A percentile compares a stretch with the other conserved stretches of the same genome.
phyloP scores from a whole-genome alignment of 352 stramenopile species.

The Globisporangium solare region DNA sequence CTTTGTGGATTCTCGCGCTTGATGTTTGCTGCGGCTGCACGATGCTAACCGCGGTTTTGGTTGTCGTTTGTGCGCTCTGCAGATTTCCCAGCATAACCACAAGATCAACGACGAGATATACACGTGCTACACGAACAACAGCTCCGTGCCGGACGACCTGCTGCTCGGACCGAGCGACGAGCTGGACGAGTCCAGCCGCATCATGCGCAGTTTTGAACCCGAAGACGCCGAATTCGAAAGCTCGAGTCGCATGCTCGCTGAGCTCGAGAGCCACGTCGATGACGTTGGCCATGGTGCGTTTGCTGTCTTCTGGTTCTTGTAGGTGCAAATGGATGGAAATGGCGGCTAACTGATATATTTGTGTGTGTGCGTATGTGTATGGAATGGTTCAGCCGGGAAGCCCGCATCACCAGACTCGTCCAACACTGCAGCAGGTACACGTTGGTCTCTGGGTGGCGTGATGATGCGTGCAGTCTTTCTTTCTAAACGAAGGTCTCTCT shows the following conservation, averaged over 20 bases:
- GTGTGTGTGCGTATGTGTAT: too few species aligned
- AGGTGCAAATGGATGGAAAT: too few species aligned
- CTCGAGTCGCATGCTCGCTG: conserved; percentile 12
- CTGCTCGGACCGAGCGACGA: conserved; percentile 33
- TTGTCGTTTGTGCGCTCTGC: not conserved
- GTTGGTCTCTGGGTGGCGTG: too few species aligned
- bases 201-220: conserved; percentile 22
- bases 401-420: too few species aligned
- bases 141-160: conserved; percentile 66
- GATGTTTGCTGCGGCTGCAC: not conserved
- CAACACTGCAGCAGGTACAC: too few species aligned
- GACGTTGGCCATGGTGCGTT: conserved; percentile 8
- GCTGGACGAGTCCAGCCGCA: conserved; percentile 4
- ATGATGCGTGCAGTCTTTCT: too few species aligned
- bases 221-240: conserved; percentile 25
- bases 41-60: not conserved
- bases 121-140: conserved; percentile 78
- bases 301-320: not conserved
- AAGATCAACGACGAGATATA: conserved; percentile 75
- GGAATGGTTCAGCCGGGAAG: not conserved
- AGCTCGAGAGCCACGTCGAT: conserved; percentile 9
- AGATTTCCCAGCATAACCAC: conserved; percentile 79
- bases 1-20: not conserved
- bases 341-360: not conserved
- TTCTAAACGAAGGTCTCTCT: too few species aligned